Evolutionary conservation across 1,284 basidiomycete genomes (phyloP).

Genomic region (Phylloboletellus chloephorus): DNA sequence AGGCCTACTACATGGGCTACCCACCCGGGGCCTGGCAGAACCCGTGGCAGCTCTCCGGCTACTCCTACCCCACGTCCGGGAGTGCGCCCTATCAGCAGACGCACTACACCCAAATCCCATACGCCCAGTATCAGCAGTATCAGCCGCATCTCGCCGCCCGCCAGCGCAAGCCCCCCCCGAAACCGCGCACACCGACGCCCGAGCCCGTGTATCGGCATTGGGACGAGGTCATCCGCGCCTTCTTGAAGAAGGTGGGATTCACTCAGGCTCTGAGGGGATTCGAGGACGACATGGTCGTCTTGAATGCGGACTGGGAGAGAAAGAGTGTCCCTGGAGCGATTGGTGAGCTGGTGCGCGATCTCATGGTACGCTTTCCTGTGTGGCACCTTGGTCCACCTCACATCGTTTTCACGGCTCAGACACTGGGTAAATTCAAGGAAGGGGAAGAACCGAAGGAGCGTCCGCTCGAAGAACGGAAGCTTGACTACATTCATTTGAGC

Average conservation of each 20-base stretch:
- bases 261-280: constrained; percentile 59
- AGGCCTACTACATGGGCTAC: constrained; percentile 32
- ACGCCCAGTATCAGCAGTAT: constrained; percentile 33
- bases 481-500: constrained; percentile 50
- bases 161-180: constrained; percentile 28
- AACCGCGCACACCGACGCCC: constrained; percentile 33
- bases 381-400: constrained; percentile 1
- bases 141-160: constrained; percentile 24
- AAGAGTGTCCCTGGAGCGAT: constrained; percentile 51
- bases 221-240: constrained; percentile 54
- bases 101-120: constrained; percentile 31
- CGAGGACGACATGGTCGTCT: constrained; percentile 62
- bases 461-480: constrained; percentile 57
- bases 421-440: constrained; percentile 24
- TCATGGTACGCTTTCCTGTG: constrained; percentile 39
- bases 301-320: constrained; percentile 62
- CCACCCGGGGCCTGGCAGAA: constrained; percentile 30
- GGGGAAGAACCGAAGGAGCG: constrained; percentile 26
- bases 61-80: constrained; percentile 29
- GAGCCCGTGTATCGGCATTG: constrained; percentile 49
- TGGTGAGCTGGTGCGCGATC: constrained; percentile 43
- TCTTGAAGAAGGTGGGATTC: constrained; percentile 53
- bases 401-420: constrained; percentile 13
- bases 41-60: constrained; percentile 32
- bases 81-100: constrained; percentile 30